Evolutionary conservation across 1,284 basidiomycete species (phyloP).

Genomic region (Tilletia caries): DNA sequence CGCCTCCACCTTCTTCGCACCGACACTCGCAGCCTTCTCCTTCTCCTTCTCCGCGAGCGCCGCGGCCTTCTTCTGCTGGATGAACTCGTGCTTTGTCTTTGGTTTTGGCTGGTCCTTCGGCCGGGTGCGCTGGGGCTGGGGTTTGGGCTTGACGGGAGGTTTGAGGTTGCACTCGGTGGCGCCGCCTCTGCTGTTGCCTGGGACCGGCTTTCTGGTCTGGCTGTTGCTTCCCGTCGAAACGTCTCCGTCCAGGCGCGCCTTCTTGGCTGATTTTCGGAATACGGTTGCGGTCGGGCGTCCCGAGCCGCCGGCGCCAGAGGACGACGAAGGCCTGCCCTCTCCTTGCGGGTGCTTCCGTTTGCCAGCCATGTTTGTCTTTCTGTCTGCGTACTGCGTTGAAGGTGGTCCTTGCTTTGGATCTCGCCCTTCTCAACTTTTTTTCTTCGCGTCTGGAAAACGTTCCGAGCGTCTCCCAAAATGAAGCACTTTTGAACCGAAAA

Average conservation of each 20-base stretch:
- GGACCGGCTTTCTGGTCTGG: background rate
- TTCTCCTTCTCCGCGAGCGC: conserved; percentile 10
- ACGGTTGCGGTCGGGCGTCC: conserved; percentile 27
- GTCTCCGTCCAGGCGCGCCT: conserved; percentile 29
- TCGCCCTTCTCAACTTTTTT: no score
- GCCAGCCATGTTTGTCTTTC: background rate
- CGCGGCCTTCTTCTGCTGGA: conserved; percentile 31
- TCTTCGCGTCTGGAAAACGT: no score
- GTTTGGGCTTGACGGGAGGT: conserved; percentile 12
- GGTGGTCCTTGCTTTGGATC: no score
- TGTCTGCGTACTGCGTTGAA: no score
- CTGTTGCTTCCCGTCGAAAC: background rate
- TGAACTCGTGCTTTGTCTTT: conserved; percentile 40
- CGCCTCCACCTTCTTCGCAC: conserved; percentile 16
- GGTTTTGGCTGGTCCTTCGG: conserved; percentile 35
- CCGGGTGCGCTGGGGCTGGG: conserved; percentile 23
- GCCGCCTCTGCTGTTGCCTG: background rate
- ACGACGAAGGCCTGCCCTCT: background rate
- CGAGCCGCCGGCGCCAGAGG: conserved; percentile 4
- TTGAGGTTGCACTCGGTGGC: background rate
- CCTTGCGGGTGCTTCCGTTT: background rate
- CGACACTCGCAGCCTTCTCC: no score
- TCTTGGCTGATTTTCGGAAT: conserved; percentile 37
- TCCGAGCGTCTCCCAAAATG: no score
- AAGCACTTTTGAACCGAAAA: no score